Percentiles rank a stretch among this genome's conserved stretches.
phyloP scores from a whole-genome alignment of 768 basidiomycete genomes.

The Trichaptum fuscoviolaceum region DNA sequence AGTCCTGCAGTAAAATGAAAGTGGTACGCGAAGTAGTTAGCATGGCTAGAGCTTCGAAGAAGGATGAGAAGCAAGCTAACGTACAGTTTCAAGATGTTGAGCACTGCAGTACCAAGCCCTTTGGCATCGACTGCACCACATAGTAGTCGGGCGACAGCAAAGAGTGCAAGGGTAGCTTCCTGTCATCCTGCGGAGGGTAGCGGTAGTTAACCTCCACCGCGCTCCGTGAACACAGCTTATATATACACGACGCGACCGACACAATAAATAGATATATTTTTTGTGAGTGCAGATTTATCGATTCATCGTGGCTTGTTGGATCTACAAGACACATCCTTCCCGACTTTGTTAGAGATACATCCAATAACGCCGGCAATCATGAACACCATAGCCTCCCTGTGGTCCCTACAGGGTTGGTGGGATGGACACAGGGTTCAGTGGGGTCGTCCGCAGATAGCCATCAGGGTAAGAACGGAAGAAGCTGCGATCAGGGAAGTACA shows the following conservation, averaged over 20 bases:
- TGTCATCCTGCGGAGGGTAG: not conserved
- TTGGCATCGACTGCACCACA: conserved; percentile 89
- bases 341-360: not conserved
- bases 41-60: not conserved
- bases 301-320: not conserved
- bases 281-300: not conserved
- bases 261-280: not conserved
- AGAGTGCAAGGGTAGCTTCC: conserved; percentile 69
- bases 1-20: conserved; percentile 48
- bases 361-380: not conserved
- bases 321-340: not conserved
- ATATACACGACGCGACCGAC: not conserved
- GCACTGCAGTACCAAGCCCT: conserved; percentile 76
- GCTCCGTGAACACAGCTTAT: not conserved
- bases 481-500: not conserved
- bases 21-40: conserved; percentile 5
- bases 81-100: conserved; percentile 66
- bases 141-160: conserved; percentile 67
- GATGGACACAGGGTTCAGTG: not conserved
- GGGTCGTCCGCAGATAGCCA: not conserved
- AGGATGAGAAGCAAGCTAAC: conserved; percentile 20
- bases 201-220: not conserved
- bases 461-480: not conserved
- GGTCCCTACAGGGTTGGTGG: not conserved
- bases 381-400: not conserved